Evolutionary conservation across 2,329 filamentous ascomycete genomes (phyloP), one percentile per base, ranked within the genome.

Genomic region (Pyrenochaeta sp.): DNA sequence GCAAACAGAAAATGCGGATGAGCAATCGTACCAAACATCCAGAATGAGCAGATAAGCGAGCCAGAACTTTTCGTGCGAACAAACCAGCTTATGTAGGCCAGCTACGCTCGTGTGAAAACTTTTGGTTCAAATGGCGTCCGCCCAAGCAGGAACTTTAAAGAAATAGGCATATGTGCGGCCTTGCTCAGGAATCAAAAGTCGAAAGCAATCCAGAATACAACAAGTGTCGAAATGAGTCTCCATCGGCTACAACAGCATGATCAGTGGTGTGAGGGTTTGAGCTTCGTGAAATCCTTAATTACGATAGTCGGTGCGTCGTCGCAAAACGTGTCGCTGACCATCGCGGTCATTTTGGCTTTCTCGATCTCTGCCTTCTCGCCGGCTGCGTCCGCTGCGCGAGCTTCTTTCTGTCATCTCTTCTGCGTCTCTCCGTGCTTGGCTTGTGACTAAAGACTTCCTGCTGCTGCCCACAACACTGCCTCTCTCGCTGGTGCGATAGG

Each of bases 361-460:
- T 30, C 56, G 60, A 43, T 57, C 50, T 48, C 59, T 56, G 45
- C 56, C 56, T 8, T 72, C 68, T 52, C 69, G 70, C 54, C 68
- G 68, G 48, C 58, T 66, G 32, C 67, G 72, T 46, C 59, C 60
- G 58, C 69, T 71, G 52, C 69, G 69, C 34, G 52, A 61, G 62
- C 72, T 76, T 45, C 61, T 52, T 51, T 73, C 64, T 9, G 68
- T 73, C 52, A 56, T 42, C 48, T 77, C 75, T 52, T 77, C 75
- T 12, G 62, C 62, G 12, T 75, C 70, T 52, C 72, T 65, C 58
- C 75, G 62, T 22, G 64, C 48, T 43, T 65, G 50, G 45, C 49
- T 59, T 9, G 63, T 52, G 24, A 65, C 45, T 27, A 68, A 59
- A 13, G 68, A 58, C 32, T 65, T 67, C 43, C 63, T 59, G 48